These are phyloP conservation scores for Candida fluviatilis DNA, from an alignment of 805 yeast genomes.

Conservation along the genomic window DNA sequence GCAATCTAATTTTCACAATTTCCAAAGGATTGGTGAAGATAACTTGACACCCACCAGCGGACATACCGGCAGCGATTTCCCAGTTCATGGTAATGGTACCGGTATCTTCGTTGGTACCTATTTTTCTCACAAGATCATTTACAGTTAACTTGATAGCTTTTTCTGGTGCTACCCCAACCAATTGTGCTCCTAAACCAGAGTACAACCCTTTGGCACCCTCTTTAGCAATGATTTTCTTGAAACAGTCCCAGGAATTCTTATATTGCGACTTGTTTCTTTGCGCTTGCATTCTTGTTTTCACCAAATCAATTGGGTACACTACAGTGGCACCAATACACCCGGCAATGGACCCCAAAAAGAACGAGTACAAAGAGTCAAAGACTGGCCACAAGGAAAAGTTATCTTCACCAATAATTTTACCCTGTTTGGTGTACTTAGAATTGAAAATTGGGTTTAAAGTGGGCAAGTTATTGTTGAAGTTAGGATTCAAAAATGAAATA, in stretches of 20 bases:
- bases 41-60: constrained; percentile 97
- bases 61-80: constrained; percentile 85
- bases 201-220: constrained; percentile 87
- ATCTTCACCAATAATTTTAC: constrained; percentile 23
- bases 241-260: constrained; percentile 81
- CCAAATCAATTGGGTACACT: constrained; percentile 94
- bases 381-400: constrained; percentile 45
- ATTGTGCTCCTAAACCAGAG: constrained; percentile 90
- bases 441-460: constrained; percentile 36
- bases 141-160: constrained; percentile 95
- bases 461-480: constrained; percentile 32
- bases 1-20: constrained; percentile 90
- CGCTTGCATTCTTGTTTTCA: constrained; percentile 96
- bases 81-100: constrained; percentile 45
- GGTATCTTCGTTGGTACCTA: constrained; percentile 46
- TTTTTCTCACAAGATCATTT: constrained; percentile 79
- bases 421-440: constrained; percentile 38
- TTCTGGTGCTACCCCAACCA: constrained; percentile 97
- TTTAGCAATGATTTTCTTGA: constrained; percentile 63
- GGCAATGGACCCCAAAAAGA: constrained; percentile 87
- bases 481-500: constrained; percentile 56
- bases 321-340: constrained; percentile 98
- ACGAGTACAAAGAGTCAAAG: constrained; percentile 77
- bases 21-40: constrained; percentile 94
- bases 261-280: constrained; percentile 72